Base-by-base conservation (phyloP, 1,139 yeast species). In the Zygoascus hellenicus region DNA sequence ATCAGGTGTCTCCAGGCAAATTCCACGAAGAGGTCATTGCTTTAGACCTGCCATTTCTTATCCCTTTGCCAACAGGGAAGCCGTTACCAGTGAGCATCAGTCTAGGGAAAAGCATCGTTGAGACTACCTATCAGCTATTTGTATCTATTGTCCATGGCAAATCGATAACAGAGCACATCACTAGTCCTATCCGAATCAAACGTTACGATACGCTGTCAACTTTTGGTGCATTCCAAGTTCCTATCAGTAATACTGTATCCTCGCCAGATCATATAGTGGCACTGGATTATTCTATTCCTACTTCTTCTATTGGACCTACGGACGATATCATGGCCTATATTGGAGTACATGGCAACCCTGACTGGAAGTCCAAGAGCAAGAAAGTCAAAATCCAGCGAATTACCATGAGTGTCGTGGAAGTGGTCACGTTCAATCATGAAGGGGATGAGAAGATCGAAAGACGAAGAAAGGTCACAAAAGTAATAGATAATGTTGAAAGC, bases 141-240 rank as follows among this genome's bases (percentile, higher is more conserved):
- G 67, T 67, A 16, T 49, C 67, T 5, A 57, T 66, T 7, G 49
- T 55, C 2, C 53, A 59, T 38, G 59, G 60, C 15, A 58, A 57
- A 34, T 61, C 57, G 39, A 51, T 48, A 16, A 51, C 51, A 3
- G 56, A 57, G 14, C 66, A 63, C 48, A 52, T 54, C 28, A 59
- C 62, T 13, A 65, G 60, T 47, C 72, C 74, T 1, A 57, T 69
- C 7, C 53, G 70, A 2, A 57, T 69, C 42, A 59, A 62, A 34
- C 59, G 69, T 2, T 69, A 66, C 48, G 71, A 70, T 52, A 68
- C 69, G 3, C 56, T 70, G 33, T 63, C 71, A 2, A 65, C 70
- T 2, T 70, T 69, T 55, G 68, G 70, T 9, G 58, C 63, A 9
- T 68, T 53, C 53, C 59, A 61, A 17, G 58, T 62, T 28, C 69